Evolutionary conservation across 164 flowering plant species (phyloP), one percentile per base, ranked within the genome.

Genomic region (Tetracentron sinense): DNA sequence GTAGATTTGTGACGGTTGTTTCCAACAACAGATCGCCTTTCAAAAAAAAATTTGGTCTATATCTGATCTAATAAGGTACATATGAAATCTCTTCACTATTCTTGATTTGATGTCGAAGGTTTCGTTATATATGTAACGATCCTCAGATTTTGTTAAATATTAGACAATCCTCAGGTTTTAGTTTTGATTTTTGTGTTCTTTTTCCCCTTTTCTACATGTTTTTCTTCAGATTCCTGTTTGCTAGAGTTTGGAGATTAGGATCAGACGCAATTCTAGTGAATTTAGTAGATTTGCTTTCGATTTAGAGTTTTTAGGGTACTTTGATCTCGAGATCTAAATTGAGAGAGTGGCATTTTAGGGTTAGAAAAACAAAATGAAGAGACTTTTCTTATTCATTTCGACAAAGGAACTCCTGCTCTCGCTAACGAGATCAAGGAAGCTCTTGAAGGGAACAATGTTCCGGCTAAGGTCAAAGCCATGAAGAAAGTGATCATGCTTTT

Each of bases 341-440:
- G n/a, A n/a, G 10, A 12, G 12, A 6, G 52, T 20, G 7, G 7
- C 56, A 53, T 27, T 26, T 15, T 5, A 62, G 56, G 25, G 38
- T 4, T 10, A 42, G 30, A n/a, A 54, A 25, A 42, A 8, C 44
- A 46, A 66, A 54, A 89, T 87, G 96, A 90, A 89, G 86, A 87
- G 85, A 79, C 78, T 16, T 48, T 87, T 61, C 73, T 84, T 8
- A 74, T 87, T 26, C 81, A 89, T 68, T 89, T 87, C 67, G 93
- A 89, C 69, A 87, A 83, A 68, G 89, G 84, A 27, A 80, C 96
- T 6, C 96, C 89, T 6, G 91, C 96, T 0, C 72, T 87, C 7
- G 85, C 88, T 11, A 89, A 85, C 55, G 93, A 89, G 82, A 89
- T 89, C 84, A 87, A 85, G 50, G 85, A 84, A 61, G 78, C 93